Evolutionary conservation across 805 yeast species (phyloP), one percentile per base, ranked within the genome.

Genomic region (Cyberlindnera nakhonratchasimensis): DNA sequence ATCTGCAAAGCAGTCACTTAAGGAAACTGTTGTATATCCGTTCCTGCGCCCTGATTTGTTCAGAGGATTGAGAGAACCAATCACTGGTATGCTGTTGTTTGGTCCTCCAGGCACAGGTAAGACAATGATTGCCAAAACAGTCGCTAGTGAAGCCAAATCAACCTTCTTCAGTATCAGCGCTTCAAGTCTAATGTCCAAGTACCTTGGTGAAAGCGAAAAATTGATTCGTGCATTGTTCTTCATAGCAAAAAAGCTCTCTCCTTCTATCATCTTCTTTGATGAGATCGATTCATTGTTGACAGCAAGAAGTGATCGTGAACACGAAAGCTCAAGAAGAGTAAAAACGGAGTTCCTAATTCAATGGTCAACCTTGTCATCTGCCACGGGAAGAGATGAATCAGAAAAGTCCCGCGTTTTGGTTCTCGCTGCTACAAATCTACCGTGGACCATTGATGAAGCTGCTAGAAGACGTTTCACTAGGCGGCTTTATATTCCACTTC

Each of bases 71-170:
- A 72, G 97, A 52, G 97, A 90, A 65, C 98, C 98, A 0, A 90
- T 95, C 0, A 69, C 95, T 45, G 98, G 98, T n/a, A 88, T 93
- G 95, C 70, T 91, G 17, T 65, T 91, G 31, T 91, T 89, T 68
- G 99, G 99, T 0, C 98, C 99, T 3, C 97, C 98, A 0, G 99
- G 99, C n/a, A 91, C 98, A 0, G 98, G 98, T 43, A 91, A 93
- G 59, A 90, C 97, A 1, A 90, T 91, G 98, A 74, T 91, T 52
- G 97, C 97, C 0, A 72, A 96, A 50, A 96, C 98, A 0, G 97
- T 93, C 3, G 98, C 97, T 3, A 86, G 95, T 2, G 98, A 93
- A 66, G 84, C 96, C 7, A 82, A 84, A 46, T 87, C 96, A 0
- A 90, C 96, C 0, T 91, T 91, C 59, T 91, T 91, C 63, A 80